phyloP scores from a whole-genome alignment of 1,284 basidiomycete species.

The Microstroma glucosiphilum region DNA sequence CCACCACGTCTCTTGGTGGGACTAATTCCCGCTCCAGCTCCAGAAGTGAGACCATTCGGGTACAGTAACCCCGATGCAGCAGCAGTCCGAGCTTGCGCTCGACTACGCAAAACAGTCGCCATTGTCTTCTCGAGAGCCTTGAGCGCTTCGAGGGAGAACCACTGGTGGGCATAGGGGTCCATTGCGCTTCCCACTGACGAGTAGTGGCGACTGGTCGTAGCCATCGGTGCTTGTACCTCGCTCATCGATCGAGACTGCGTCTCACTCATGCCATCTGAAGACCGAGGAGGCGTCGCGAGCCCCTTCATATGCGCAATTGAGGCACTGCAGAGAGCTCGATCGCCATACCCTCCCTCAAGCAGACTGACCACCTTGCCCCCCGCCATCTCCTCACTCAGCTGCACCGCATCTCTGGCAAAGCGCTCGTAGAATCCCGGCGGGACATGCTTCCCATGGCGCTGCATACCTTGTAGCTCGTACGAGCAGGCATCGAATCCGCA shows the following conservation, averaged over 20 bases:
- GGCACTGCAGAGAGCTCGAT: slow-evolving; percentile 67
- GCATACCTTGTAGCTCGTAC: slow-evolving; percentile 87
- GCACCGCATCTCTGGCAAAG: slow-evolving; percentile 66
- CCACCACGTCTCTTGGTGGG: too few species aligned
- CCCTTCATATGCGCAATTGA: slow-evolving; percentile 39
- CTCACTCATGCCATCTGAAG: not conserved
- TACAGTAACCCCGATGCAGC: not conserved
- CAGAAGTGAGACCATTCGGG: too few species aligned
- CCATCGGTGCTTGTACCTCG: not conserved
- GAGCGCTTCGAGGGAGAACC: slow-evolving; percentile 4
- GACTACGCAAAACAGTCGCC: not conserved
- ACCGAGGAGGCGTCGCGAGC: slow-evolving; percentile 12
- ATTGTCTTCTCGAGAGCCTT: slow-evolving; percentile 2
- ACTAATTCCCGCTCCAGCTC: too few species aligned
- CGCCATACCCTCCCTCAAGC: slow-evolving; percentile 90
- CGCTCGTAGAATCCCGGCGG: slow-evolving; percentile 79
- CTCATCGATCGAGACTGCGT: not conserved
- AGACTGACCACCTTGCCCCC: slow-evolving; percentile 73
- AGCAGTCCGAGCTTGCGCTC: not conserved
- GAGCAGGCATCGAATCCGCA: slow-evolving; percentile 86
- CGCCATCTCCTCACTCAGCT: slow-evolving; percentile 64
- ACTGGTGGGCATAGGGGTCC: slow-evolving; percentile 1
- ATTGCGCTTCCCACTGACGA: not conserved
- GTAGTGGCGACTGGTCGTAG: too few species aligned
- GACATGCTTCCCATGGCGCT: slow-evolving; percentile 80